These are phyloP conservation scores for Hapsidospora chrysogenum DNA, from an alignment of 495 filamentous ascomycete genomes.

Conservation along the genomic window DNA sequence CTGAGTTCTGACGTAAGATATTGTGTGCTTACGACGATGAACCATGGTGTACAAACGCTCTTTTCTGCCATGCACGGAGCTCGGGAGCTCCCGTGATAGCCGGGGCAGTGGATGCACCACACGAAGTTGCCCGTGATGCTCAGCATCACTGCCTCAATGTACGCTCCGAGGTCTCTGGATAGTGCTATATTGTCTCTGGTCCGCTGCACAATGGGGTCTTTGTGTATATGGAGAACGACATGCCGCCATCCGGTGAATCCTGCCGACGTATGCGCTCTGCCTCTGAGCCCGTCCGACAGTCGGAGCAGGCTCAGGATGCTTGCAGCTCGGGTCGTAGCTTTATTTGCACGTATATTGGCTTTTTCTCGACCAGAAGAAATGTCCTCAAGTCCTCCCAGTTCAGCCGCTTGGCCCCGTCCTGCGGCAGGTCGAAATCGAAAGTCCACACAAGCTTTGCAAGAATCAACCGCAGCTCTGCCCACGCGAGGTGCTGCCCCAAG, in stretches of 20 bases:
- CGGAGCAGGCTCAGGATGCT: too few relatives aligned
- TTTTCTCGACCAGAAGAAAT: slow-evolving; percentile 17
- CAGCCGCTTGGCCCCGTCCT: slow-evolving; percentile 20
- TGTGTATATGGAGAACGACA: too few relatives aligned
- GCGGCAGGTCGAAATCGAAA: slow-evolving; percentile 28
- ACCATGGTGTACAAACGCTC: too few relatives aligned
- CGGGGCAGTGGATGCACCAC: slow-evolving; percentile 15
- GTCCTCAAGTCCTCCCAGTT: slow-evolving; percentile 6
- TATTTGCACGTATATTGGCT: slow-evolving; percentile 7
- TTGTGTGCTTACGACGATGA: too few relatives aligned
- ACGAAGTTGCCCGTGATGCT: slow-evolving; percentile 13
- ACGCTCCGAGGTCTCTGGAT: slow-evolving; percentile 3
- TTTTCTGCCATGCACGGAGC: too few relatives aligned
- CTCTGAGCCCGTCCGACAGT: too few relatives aligned
- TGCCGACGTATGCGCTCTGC: too few relatives aligned
- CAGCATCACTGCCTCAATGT: slow-evolving; percentile 12
- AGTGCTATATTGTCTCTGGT: neutral
- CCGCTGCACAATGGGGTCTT: slow-evolving; percentile 3
- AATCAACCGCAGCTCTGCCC: slow-evolving; percentile 31
- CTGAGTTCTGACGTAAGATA: too few relatives aligned
- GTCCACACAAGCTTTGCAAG: slow-evolving; percentile 31
- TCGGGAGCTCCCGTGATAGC: slow-evolving; percentile 11
- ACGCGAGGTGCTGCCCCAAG: slow-evolving; percentile 35
- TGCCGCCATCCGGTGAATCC: too few relatives aligned
- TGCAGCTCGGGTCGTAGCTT: slow-evolving; percentile 6